Evolutionary conservation across 331 rosid genomes (phyloP), one percentile per base, ranked within the genome.

Genomic region (Stylosanthes scabra): DNA sequence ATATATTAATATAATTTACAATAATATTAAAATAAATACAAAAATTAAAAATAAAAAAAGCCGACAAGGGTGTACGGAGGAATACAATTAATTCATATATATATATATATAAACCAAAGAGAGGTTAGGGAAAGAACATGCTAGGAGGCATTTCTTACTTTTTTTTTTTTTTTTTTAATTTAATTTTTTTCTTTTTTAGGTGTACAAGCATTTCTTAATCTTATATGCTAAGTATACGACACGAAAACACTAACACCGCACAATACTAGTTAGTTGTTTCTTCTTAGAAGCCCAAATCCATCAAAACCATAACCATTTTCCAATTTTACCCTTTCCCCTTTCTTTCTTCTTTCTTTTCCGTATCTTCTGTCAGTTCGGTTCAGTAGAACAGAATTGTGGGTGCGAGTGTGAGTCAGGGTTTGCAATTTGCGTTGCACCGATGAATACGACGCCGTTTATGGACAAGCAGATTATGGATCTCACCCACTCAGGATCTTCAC

Each of bases 401-500:
- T 31, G 37, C 10, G 1, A 20, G 25, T 20, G 25, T 20, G 25
- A 20, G 25, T 20, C 25, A 20, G 25, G 25, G 46, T 7, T 11
- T 7, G 6, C n/a, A 40, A 47, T 51, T 46, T 31, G 25, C 11
- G 5, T 52, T 10, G 10, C 37, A 72, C 86, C 87, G 80, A 93
- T 90, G 93, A 88, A 80, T 85, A 82, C 98, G 83, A 80, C 93
- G 79, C 74, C 96, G 76, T 90, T 80, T 60, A 84, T 90, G 96
- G 97, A 93, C 90, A 87, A 90, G 78, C 97, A 93, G 90, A 87
- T 93, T 42, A 93, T 90, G 96, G 97, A 93, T 87, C 91, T 90
- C 40, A 78, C 88, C 6, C 84, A 72, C 13, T 90, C 87, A 57
- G 90, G 87, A 57, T 80, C 34, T 50, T 46, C 66, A 1, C 65